Conservation (phyloP, 2,329 filamentous ascomycete genomes). For the Penicillium sp. region DNA sequence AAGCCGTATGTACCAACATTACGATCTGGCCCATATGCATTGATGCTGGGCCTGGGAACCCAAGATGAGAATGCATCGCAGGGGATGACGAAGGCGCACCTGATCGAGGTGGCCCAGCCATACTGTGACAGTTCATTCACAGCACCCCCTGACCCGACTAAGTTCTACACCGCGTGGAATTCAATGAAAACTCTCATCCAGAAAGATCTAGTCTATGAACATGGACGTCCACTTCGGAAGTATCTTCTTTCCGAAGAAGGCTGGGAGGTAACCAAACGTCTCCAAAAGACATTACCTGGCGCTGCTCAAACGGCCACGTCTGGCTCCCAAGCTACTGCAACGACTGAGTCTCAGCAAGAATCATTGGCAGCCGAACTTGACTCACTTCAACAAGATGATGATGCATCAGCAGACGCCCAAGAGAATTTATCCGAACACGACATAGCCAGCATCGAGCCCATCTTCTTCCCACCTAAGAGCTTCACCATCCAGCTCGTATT, state of each 20-base stretch:
- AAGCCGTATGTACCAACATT: slow-evolving; percentile 70
- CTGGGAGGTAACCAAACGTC: slow-evolving; percentile 68
- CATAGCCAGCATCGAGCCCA: slow-evolving; percentile 50
- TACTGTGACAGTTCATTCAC: slow-evolving; percentile 73
- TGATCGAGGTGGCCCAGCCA: slow-evolving; percentile 68
- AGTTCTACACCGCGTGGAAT: slow-evolving; percentile 77
- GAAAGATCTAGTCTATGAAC: slow-evolving; percentile 72
- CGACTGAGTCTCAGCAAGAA: slow-evolving; percentile 1
- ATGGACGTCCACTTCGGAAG: slow-evolving; percentile 63
- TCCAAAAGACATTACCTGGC: slow-evolving; percentile 52
- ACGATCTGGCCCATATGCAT: slow-evolving; percentile 71
- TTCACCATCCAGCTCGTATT: slow-evolving; percentile 72
- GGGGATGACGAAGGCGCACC: slow-evolving; percentile 65
- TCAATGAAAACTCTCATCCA: slow-evolving; percentile 73
- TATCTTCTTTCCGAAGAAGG: slow-evolving; percentile 75
- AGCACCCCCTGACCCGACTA: slow-evolving; percentile 63
- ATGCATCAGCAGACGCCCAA: neutral
- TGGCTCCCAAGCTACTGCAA: slow-evolving; percentile 2
- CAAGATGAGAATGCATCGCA: slow-evolving; percentile 54
- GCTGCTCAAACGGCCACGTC: slow-evolving; percentile 17
- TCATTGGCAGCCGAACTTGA: neutral
- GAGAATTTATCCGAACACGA: slow-evolving; percentile 9
- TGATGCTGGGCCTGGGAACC: slow-evolving; percentile 65
- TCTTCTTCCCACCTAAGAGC: slow-evolving; percentile 60
- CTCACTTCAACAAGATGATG: slow-evolving; percentile 4